Base-by-base conservation (phyloP, 2,329 filamentous ascomycete species). In the Aspergillus pseudonomiae region DNA sequence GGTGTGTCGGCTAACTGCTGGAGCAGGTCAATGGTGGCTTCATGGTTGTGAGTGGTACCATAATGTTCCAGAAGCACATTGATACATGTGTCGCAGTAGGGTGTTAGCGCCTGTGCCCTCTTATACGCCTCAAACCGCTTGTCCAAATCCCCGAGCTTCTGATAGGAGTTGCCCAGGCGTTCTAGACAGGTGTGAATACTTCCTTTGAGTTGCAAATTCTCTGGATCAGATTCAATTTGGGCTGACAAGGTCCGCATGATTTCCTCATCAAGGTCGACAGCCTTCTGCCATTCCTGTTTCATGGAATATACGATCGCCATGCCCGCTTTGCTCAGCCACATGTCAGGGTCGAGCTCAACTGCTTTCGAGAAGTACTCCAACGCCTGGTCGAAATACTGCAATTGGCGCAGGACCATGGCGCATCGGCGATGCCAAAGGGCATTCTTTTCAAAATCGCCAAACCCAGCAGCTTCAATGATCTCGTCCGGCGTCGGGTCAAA, bases 221-320 rank as follows among this genome's bases (percentile, higher is more conserved):
- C 48, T 14, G 50, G 63, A 16, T 56, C 60, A 58, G 67, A 63
- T 64, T 19, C 65, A 59, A 52, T 67, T 61, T 28, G 62, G 65
- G 54, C 63, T 57, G n/a, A 65, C 32, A 36, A 28, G 30, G 68
- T 58, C 56, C 64, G 59, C 19, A 68, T 58, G 12, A 57, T 52
- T 60, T 67, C 60, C 26, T 59, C 60, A 41, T 73, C 70, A 11
- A 71, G 53, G 24, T 69, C 69, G 43, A 62, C 43, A 2, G 69
- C 66, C 32, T 74, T 59, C 7, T 52, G n/a, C 50, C 55, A 65
- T 26, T 65, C 39, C 7, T 26, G 6, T 12, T 28, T 16, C 12
- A 6, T 2, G 5, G 16, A 5, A 39, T 63, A 59, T 26, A 59
- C 53, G 1, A 24, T 46, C 11, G 64, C 61, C 48, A 63, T 63